Conservation (phyloP, 495 filamentous ascomycete genomes). For the Podospora pseudopauciseta region DNA sequence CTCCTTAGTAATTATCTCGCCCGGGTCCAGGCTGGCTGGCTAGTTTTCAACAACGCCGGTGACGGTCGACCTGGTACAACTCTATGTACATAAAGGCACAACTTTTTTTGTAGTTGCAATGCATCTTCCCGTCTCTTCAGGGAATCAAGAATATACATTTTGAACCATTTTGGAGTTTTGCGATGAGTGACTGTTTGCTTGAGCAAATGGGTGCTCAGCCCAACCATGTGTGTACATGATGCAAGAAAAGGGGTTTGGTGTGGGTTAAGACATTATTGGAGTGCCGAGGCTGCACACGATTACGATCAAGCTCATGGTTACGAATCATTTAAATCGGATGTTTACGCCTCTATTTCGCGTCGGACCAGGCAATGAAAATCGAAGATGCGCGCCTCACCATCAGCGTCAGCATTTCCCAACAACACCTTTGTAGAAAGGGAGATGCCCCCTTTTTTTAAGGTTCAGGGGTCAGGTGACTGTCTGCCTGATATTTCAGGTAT, state of each 20-base stretch:
- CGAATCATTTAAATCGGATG: neutral
- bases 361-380: neutral
- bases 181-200: neutral
- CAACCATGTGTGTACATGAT: neutral
- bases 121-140: conserved; percentile 14
- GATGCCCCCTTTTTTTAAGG: neutral
- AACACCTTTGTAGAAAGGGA: neutral
- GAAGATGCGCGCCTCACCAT: neutral
- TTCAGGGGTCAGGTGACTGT: conserved; percentile 7
- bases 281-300: neutral
- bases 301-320: neutral
- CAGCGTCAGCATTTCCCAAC: neutral
- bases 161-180: neutral
- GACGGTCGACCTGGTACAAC: neutral
- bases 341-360: neutral
- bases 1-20: conserved; percentile 12
- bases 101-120: conserved; percentile 8
- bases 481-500: conserved; percentile 13
- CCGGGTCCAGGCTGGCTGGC: neutral
- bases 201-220: neutral
- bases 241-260: neutral
- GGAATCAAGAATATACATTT: conserved; percentile 10
- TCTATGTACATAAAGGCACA: neutral
- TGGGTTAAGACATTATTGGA: neutral
- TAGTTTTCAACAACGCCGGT: conserved; percentile 1